These are phyloP conservation scores for Apodospora peruviana DNA, from an alignment of 495 filamentous ascomycete species.

Conservation along the genomic window DNA sequence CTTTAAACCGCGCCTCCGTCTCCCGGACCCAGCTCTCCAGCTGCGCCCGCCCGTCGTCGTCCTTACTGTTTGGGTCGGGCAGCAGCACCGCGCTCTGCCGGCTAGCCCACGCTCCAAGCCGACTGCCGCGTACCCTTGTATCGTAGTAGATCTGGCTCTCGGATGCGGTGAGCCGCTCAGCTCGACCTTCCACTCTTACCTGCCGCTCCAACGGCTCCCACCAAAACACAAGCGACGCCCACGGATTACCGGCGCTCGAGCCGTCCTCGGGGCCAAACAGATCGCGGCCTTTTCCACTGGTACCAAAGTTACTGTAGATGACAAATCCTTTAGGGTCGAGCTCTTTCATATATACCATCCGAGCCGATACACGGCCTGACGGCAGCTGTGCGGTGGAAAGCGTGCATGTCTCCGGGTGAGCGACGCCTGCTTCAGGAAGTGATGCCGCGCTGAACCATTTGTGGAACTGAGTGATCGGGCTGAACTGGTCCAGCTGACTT, in stretches of 20 bases:
- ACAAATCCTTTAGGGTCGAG: constrained; percentile 76
- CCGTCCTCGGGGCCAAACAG: constrained; percentile 33
- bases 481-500: constrained; percentile 44
- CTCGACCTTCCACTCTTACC: constrained; percentile 73
- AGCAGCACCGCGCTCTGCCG: constrained; percentile 70
- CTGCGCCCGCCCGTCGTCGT: constrained; percentile 57
- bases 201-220: constrained; percentile 74
- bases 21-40: constrained; percentile 66
- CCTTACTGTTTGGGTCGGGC: constrained; percentile 29
- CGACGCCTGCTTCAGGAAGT: constrained; percentile 41
- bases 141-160: constrained; percentile 88
- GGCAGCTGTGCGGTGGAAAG: constrained; percentile 84
- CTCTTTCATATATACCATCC: constrained; percentile 89
- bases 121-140: constrained; percentile 69
- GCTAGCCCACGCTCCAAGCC: constrained; percentile 92
- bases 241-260: constrained; percentile 48
- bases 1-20: constrained; percentile 66
- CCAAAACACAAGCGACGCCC: constrained; percentile 71
- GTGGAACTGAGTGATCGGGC: constrained; percentile 78
- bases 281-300: constrained; percentile 62
- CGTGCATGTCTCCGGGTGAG: constrained; percentile 70
- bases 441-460: constrained; percentile 75
- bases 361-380: constrained; percentile 74
- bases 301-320: constrained; percentile 89
- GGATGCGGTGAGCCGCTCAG: constrained; percentile 58